Conservation (phyloP, 495 filamentous ascomycete species). For the Clohesyomyces aquaticus region DNA sequence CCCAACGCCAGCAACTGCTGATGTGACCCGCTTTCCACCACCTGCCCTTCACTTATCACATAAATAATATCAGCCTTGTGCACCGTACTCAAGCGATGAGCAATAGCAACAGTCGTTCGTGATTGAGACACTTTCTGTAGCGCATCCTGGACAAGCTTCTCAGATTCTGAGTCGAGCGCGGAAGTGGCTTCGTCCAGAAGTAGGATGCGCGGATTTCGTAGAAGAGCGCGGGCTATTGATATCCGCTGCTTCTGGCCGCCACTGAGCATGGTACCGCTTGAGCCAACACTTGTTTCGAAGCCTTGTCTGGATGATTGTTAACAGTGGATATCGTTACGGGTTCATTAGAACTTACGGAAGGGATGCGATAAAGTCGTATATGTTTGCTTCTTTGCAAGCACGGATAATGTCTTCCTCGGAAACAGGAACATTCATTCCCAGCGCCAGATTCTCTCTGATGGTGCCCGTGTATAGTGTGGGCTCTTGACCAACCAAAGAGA, state of each 20-base stretch:
- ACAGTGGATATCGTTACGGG: not conserved
- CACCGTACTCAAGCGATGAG: constrained; percentile 82
- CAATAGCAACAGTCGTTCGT: constrained; percentile 78
- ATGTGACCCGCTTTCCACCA: constrained; percentile 73
- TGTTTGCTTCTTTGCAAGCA: constrained; percentile 84
- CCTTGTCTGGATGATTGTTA: too few relatives aligned
- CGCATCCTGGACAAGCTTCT: constrained; percentile 62
- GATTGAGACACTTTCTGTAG: constrained; percentile 13
- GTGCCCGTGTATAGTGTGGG: constrained; percentile 84
- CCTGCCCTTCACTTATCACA: constrained; percentile 73
- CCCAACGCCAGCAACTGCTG: constrained; percentile 60
- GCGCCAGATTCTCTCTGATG: constrained; percentile 72
- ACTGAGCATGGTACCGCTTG: constrained; percentile 36
- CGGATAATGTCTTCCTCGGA: constrained; percentile 69
- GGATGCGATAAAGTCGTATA: constrained; percentile 76
- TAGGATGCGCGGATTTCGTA: constrained; percentile 77
- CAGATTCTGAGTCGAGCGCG: constrained; percentile 85
- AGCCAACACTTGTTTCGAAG: not conserved
- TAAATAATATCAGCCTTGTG: constrained; percentile 82
- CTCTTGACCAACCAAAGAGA: constrained; percentile 82
- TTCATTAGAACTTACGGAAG: constrained; percentile 24
- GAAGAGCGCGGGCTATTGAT: constrained; percentile 47
- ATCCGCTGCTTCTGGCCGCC: constrained; percentile 20
- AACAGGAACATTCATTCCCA: constrained; percentile 61
- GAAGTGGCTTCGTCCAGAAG: constrained; percentile 87